Percentiles rank a stretch among this genome's conserved stretches.
Conservation (phyloP, 371 early-diverging fungal species). For the Mucor racemosus region DNA sequence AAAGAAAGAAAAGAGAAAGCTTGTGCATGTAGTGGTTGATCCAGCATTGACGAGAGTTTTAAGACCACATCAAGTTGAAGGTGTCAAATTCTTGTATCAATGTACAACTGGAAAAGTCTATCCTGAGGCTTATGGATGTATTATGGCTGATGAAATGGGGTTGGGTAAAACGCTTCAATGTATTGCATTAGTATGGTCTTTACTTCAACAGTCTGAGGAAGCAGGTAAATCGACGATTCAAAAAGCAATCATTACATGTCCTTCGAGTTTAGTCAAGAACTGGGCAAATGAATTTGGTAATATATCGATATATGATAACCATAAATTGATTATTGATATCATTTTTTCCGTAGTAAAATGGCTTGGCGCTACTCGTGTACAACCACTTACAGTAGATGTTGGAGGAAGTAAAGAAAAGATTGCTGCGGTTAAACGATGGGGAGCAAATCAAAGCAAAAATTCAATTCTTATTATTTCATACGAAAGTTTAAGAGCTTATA, state of each 20-base stretch:
- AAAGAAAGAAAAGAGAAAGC: conserved; percentile 55
- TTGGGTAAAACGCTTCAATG: conserved; percentile 96
- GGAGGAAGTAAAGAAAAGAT: conserved; percentile 90
- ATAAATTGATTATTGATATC: not conserved
- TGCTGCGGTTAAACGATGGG: conserved; percentile 78
- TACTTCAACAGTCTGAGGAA: conserved; percentile 87
- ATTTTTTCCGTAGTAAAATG: conserved; percentile 70
- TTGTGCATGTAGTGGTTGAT: conserved; percentile 77
- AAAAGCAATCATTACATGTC: conserved; percentile 88
- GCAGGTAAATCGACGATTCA: conserved; percentile 90
- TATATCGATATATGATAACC: not conserved
- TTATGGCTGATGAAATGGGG: conserved; percentile 99
- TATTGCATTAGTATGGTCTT: conserved; percentile 93
- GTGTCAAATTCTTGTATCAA: conserved; percentile 87
- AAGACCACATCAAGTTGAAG: conserved; percentile 96
- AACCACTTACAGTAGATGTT: conserved; percentile 81
- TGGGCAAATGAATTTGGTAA: conserved; percentile 86
- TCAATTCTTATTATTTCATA: conserved; percentile 95
- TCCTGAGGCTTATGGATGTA: conserved; percentile 74
- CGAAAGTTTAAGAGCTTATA: conserved; percentile 88
- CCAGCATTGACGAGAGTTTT: conserved; percentile 84
- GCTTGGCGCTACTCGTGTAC: conserved; percentile 84
- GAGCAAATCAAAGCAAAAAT: conserved; percentile 81
- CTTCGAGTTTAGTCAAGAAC: conserved; percentile 82
- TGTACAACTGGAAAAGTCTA: conserved; percentile 85